phyloP scores from a whole-genome alignment of 176 grass and related monocot species.

The Carex myosuroides region DNA sequence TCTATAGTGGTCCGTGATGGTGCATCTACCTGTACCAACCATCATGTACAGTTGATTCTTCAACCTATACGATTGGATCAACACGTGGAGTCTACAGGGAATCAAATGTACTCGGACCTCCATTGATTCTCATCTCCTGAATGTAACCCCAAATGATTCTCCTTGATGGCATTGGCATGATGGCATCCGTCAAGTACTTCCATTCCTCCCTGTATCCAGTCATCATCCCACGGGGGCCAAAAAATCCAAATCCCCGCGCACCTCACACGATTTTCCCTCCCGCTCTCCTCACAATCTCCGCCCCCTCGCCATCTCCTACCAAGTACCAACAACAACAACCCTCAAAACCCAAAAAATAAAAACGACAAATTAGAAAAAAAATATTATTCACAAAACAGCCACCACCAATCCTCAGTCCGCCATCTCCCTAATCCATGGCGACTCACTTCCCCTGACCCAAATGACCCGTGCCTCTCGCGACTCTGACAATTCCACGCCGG shows the following conservation, averaged over 20 bases:
- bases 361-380: not conserved
- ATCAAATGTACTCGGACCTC: not conserved
- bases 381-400: not conserved
- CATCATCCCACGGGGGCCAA: not conserved
- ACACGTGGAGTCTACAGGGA: not conserved
- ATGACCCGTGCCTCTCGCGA: not conserved
- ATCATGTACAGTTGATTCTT: too few species aligned
- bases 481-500: not conserved
- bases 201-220: not conserved
- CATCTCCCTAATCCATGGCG: not conserved
- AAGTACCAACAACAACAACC: not conserved
- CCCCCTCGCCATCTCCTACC: constrained; percentile 19
- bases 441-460: not conserved
- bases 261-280: constrained; percentile 20
- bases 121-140: not conserved
- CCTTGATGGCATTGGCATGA: too few species aligned
- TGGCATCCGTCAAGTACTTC: not conserved
- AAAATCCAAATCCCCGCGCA: constrained; percentile 27
- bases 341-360: not conserved
- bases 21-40: not conserved
- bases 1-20: not conserved
- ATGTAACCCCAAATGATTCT: not conserved
- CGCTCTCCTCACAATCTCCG: constrained; percentile 12
- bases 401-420: not conserved
- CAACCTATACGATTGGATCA: not conserved